Evolutionary conservation across 1,139 yeast genomes (phyloP).

Genomic region (Pichia sp.): DNA sequence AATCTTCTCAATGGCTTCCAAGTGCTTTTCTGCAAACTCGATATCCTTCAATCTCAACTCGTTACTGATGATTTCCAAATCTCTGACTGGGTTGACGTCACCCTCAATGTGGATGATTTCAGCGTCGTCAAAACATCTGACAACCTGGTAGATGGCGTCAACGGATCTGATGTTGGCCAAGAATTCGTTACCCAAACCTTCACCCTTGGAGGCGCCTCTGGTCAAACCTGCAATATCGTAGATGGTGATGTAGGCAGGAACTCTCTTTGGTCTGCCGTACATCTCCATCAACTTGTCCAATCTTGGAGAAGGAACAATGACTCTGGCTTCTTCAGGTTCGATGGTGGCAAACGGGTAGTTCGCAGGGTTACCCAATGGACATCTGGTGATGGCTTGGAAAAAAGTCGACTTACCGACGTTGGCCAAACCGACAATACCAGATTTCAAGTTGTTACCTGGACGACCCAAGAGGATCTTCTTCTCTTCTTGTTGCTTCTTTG

Average conservation of each 20-base stretch:
- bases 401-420: conserved; percentile 94
- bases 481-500: conserved; percentile 90
- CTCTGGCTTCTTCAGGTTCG: conserved; percentile 98
- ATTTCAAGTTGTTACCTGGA: conserved; percentile 95
- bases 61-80: conserved; percentile 84
- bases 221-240: conserved; percentile 98
- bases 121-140: conserved; percentile 96
- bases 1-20: conserved; percentile 81
- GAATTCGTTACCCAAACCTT: conserved; percentile 97
- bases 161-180: conserved; percentile 97
- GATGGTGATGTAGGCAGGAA: conserved; percentile 90
- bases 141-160: conserved; percentile 97
- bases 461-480: conserved; percentile 90
- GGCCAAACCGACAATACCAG: conserved; percentile 96
- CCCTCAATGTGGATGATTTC: conserved; percentile 98
- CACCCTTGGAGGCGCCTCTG: conserved; percentile 96
- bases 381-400: conserved; percentile 82
- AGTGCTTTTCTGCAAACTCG: conserved; percentile 87
- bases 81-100: conserved; percentile 94
- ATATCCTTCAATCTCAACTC: conserved; percentile 96
- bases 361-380: conserved; percentile 96
- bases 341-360: conserved; percentile 98
- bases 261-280: conserved; percentile 53
- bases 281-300: conserved; percentile 54
- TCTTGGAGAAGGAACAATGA: conserved; percentile 89